Conservation (phyloP, 441 rosid species). For the Theobroma grandiflorum region DNA sequence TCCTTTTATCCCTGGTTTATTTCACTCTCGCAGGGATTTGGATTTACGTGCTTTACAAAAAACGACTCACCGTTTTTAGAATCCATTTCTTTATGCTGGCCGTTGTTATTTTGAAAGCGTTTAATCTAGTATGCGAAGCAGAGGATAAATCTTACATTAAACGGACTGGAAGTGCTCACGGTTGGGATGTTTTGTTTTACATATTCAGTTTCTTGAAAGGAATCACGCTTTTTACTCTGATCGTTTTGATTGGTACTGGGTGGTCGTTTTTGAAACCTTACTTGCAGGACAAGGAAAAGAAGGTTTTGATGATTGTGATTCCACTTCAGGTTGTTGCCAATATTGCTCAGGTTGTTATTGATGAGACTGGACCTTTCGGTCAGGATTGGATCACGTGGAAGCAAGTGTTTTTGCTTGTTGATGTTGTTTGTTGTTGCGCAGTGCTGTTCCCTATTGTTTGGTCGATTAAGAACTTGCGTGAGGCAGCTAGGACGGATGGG, state of each 20-base stretch:
- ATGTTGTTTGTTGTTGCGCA: conserved; percentile 96
- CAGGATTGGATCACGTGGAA: conserved; percentile 90
- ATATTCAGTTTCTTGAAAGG: conserved; percentile 93
- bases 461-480: conserved; percentile 94
- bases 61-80: conserved; percentile 74
- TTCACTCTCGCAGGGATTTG: conserved; percentile 69
- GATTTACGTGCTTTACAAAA: conserved; percentile 71
- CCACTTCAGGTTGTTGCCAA: conserved; percentile 95
- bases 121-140: conserved; percentile 79
- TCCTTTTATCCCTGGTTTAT: conserved; percentile 67
- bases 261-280: conserved; percentile 95
- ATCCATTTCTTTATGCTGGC: conserved; percentile 96
- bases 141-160: conserved; percentile 90
- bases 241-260: conserved; percentile 94
- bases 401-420: conserved; percentile 86
- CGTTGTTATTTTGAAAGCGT: conserved; percentile 71
- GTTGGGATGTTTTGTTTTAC: conserved; percentile 95
- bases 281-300: conserved; percentile 89
- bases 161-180: conserved; percentile 89
- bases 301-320: conserved; percentile 89
- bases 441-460: conserved; percentile 93
- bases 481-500: conserved; percentile 90
- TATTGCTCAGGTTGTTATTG: conserved; percentile 88
- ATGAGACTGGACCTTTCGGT: conserved; percentile 80
- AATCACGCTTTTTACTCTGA: conserved; percentile 78